phyloP scores from a whole-genome alignment of 805 yeast genomes.

The Candida vartiovaarae region DNA sequence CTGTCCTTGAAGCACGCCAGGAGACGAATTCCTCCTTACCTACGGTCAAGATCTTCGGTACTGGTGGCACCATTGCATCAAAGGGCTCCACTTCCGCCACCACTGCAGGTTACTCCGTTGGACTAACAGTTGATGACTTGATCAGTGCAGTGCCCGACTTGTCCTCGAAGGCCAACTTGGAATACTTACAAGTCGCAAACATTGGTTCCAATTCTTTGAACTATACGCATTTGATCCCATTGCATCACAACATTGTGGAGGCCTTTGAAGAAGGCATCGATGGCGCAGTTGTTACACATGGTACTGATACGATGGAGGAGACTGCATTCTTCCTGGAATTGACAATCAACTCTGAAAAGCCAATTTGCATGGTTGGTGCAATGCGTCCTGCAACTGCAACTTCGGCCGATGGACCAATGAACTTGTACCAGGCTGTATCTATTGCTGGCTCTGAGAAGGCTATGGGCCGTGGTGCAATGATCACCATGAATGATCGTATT shows the following conservation, averaged over 20 bases:
- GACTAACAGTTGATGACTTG: conserved; percentile 44
- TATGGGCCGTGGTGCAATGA: conserved; percentile 54
- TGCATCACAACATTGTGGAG: conserved; percentile 39
- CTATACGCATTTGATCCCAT: conserved; percentile 35
- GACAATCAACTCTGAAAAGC: conserved; percentile 29
- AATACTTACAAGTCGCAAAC: conserved; percentile 33
- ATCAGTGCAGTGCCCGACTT: conserved; percentile 50
- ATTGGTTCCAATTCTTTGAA: conserved; percentile 54
- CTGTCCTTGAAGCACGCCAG: conserved; percentile 4
- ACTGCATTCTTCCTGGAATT: conserved; percentile 58
- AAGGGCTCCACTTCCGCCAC: conserved; percentile 40
- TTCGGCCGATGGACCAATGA: conserved; percentile 70
- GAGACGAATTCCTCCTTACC: conserved; percentile 13
- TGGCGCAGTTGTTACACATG: conserved; percentile 63
- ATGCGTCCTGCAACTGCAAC: conserved; percentile 70
- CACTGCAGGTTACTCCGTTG: conserved; percentile 50
- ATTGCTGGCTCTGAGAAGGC: conserved; percentile 47
- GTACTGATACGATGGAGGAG: conserved; percentile 66
- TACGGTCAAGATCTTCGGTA: conserved; percentile 42
- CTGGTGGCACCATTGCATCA: conserved; percentile 57
- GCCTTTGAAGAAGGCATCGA: conserved; percentile 38
- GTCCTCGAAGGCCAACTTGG: conserved; percentile 44
- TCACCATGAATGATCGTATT: conserved; percentile 58
- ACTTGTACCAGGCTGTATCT: conserved; percentile 58
- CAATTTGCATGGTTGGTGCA: conserved; percentile 41